Evolutionary conservation across 2,329 filamentous ascomycete species (phyloP).

Genomic region (Phialophora macrospora): DNA sequence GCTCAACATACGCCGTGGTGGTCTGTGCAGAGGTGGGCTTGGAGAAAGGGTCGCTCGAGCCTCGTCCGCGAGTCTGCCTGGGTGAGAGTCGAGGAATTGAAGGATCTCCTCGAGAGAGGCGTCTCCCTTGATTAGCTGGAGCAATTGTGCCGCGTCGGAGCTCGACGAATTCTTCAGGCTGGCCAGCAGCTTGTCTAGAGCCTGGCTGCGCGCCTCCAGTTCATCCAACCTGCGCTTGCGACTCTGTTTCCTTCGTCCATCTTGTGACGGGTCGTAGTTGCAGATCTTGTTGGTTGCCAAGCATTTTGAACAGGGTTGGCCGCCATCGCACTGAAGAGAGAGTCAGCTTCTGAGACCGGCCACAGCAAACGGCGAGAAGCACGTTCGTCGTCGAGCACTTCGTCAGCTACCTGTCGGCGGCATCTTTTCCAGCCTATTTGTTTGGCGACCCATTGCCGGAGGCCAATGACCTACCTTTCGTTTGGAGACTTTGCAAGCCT

Average conservation of each 20-base stretch:
- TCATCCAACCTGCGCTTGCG: constrained; percentile 46
- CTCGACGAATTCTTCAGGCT: constrained; percentile 41
- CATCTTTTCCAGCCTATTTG: background rate
- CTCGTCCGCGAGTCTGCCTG: constrained; percentile 21
- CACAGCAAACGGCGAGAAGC: background rate
- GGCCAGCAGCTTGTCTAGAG: constrained; percentile 43
- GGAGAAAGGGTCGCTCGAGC: constrained; percentile 19
- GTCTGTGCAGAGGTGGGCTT: constrained; percentile 19
- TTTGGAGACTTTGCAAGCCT: constrained; percentile 26
- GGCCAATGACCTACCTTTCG: constrained; percentile 22
- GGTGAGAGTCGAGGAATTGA: constrained; percentile 32
- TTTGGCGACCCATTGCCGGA: background rate
- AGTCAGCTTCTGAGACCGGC: constrained; percentile 1
- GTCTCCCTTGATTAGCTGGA: constrained; percentile 42
- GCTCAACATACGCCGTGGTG: constrained; percentile 23
- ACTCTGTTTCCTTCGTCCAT: constrained; percentile 47
- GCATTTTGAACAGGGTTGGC: constrained; percentile 47
- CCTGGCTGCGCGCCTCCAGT: constrained; percentile 43
- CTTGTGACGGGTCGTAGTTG: constrained; percentile 45
- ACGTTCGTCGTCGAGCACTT: background rate
- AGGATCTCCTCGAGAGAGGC: constrained; percentile 41
- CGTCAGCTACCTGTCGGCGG: background rate
- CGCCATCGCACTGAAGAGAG: constrained; percentile 43
- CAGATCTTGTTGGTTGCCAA: constrained; percentile 42
- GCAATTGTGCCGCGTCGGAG: constrained; percentile 40